Evolutionary conservation across 129 eudicot genomes (phyloP).

Genomic region (Pittosporum tobira): DNA sequence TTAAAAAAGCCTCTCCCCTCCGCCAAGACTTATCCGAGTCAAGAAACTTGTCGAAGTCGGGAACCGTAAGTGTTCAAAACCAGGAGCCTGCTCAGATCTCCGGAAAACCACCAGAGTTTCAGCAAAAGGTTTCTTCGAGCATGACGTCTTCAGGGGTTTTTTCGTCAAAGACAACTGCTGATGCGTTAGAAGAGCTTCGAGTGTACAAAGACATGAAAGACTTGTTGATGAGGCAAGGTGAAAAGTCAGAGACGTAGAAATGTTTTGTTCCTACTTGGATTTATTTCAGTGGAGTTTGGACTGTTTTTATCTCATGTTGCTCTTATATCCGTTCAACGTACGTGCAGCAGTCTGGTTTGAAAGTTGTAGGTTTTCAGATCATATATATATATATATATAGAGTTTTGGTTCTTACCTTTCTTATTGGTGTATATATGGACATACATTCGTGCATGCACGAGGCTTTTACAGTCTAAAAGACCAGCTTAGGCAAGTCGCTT

Average conservation of each 20-base stretch:
- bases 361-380: neutral
- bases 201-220: conserved; percentile 58
- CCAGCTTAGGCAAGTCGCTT: no score
- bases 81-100: conserved; percentile 17
- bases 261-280: neutral
- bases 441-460: neutral
- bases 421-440: neutral
- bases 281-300: neutral
- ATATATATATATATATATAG: neutral
- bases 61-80: conserved; percentile 5
- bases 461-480: neutral
- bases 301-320: conserved; percentile 4
- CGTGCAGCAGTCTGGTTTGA: neutral
- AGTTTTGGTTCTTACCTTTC: no score
- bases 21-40: conserved; percentile 38
- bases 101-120: conserved; percentile 12
- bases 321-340: neutral
- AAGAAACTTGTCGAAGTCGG: conserved; percentile 17
- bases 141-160: conserved; percentile 33
- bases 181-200: conserved; percentile 84
- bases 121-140: conserved; percentile 21
- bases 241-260: neutral
- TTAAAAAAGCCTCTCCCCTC: conserved; percentile 84
- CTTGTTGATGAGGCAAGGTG: conserved; percentile 42
- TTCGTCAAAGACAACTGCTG: conserved; percentile 52